Evolutionary conservation across 2,329 filamentous ascomycete genomes (phyloP).

Genomic region (Neoarthrinium moseri): DNA sequence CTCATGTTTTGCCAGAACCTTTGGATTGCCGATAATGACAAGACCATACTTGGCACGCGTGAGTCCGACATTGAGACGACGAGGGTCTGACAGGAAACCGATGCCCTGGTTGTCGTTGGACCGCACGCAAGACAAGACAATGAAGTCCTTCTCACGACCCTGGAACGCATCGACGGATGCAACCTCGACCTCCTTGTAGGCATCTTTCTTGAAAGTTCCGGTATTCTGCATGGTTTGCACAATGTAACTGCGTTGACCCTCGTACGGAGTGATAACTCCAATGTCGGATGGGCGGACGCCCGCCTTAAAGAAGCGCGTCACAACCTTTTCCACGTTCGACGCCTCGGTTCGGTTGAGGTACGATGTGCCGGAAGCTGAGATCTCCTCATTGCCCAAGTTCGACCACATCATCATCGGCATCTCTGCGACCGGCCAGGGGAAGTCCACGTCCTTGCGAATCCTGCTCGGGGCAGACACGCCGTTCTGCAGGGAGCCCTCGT

Average conservation of each 20-base stretch:
- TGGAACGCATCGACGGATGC: slow-evolving; percentile 99
- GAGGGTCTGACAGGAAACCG: slow-evolving; percentile 95
- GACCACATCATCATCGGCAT: slow-evolving; percentile 99
- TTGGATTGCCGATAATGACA: slow-evolving; percentile 95
- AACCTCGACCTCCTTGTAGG: slow-evolving; percentile 98
- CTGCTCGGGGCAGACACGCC: slow-evolving; percentile 89
- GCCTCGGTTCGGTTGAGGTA: slow-evolving; percentile 98
- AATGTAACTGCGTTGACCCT: slow-evolving; percentile 96
- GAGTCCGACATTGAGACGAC: slow-evolving; percentile 93
- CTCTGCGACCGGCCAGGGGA: slow-evolving; percentile 93
- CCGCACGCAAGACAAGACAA: slow-evolving; percentile 94
- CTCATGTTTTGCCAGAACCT: slow-evolving; percentile 95
- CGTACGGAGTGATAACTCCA: slow-evolving; percentile 97
- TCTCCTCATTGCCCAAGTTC: slow-evolving; percentile 95
- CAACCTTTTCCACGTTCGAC: slow-evolving; percentile 96
- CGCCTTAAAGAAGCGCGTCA: slow-evolving; percentile 98
- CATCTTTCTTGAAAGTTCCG: slow-evolving; percentile 96
- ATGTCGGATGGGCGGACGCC: slow-evolving; percentile 92
- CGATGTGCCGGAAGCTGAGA: slow-evolving; percentile 94
- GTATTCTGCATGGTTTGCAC: slow-evolving; percentile 99
- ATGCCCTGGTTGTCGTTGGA: slow-evolving; percentile 99
- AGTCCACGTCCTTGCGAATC: slow-evolving; percentile 89
- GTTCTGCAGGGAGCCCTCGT: slow-evolving; percentile 95
- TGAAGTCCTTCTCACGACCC: slow-evolving; percentile 98
- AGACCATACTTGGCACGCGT: slow-evolving; percentile 96